These are phyloP conservation scores for Dalbergia cultrata DNA, from an alignment of 306 rosid species.

Conservation along the genomic window DNA sequence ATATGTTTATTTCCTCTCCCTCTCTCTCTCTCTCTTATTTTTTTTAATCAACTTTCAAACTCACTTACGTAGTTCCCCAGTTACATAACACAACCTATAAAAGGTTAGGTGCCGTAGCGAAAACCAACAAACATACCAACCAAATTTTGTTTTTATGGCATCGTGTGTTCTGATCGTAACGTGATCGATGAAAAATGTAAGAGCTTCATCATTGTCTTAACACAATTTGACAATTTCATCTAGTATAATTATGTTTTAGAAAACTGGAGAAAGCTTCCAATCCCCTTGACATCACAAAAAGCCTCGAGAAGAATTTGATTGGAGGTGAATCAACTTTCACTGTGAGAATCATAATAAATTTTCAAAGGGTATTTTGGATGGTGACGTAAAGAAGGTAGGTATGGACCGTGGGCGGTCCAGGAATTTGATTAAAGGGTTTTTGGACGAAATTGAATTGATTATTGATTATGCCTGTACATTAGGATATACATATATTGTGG, in stretches of 20 bases:
- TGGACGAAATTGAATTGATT: constrained; percentile 8
- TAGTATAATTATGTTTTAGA: constrained; percentile 50
- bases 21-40: neutral
- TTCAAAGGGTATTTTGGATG: constrained; percentile 47
- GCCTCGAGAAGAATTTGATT: constrained; percentile 65
- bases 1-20: neutral
- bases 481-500: constrained; percentile 13
- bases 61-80: constrained; percentile 8
- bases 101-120: constrained; percentile 29
- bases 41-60: neutral
- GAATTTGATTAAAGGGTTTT: constrained; percentile 43
- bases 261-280: constrained; percentile 42
- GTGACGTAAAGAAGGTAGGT: constrained; percentile 62
- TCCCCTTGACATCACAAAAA: constrained; percentile 53
- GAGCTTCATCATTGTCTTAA: neutral
- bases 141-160: constrained; percentile 35
- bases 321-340: constrained; percentile 54
- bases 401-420: constrained; percentile 55
- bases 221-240: constrained; percentile 18
- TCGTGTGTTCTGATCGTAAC: constrained; percentile 23
- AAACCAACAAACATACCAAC: constrained; percentile 40
- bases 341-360: constrained; percentile 43
- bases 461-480: constrained; percentile 47
- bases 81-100: constrained; percentile 1
- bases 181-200: constrained; percentile 23